Conservation (phyloP, 1,139 yeast species). For the Hemisphaericaspora lyxosophila region DNA sequence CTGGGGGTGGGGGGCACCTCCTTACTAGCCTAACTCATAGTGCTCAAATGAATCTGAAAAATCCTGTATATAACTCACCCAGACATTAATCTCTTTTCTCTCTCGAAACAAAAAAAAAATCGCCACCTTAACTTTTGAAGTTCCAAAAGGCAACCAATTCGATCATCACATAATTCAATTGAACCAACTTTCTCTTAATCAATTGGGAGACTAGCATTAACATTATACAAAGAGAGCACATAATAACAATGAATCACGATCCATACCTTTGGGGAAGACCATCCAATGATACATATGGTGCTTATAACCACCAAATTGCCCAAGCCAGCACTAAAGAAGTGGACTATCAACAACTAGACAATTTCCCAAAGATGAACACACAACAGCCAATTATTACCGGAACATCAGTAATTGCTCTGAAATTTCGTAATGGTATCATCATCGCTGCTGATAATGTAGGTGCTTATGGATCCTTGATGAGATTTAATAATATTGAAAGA, state of each 20-base stretch:
- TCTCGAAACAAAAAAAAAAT: conserved; percentile 2
- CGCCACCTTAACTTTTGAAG: conserved; percentile 5
- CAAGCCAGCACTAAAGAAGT: conserved; percentile 34
- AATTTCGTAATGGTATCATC: conserved; percentile 85
- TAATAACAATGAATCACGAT: conserved; percentile 78
- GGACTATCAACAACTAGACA: conserved; percentile 21
- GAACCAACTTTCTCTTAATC: too few relatives aligned
- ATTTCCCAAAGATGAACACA: conserved; percentile 77
- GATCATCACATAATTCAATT: too few relatives aligned
- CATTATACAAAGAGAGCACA: background rate
- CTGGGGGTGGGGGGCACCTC: too few relatives aligned
- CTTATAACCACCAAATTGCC: conserved; percentile 72
- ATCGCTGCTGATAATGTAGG: conserved; percentile 96
- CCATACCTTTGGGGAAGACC: conserved; percentile 97
- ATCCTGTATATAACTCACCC: background rate
- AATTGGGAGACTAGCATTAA: background rate
- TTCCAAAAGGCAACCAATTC: too few relatives aligned
- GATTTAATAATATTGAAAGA: conserved; percentile 84
- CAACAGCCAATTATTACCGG: conserved; percentile 96
- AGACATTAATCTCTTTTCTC: background rate
- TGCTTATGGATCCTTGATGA: conserved; percentile 86
- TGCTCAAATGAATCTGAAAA: too few relatives aligned
- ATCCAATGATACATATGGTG: conserved; percentile 73
- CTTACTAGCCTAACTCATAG: too few relatives aligned
- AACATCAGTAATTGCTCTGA: conserved; percentile 89